Conservation (phyloP, 2,329 filamentous ascomycete genomes). For the Stemphylium beticola region DNA sequence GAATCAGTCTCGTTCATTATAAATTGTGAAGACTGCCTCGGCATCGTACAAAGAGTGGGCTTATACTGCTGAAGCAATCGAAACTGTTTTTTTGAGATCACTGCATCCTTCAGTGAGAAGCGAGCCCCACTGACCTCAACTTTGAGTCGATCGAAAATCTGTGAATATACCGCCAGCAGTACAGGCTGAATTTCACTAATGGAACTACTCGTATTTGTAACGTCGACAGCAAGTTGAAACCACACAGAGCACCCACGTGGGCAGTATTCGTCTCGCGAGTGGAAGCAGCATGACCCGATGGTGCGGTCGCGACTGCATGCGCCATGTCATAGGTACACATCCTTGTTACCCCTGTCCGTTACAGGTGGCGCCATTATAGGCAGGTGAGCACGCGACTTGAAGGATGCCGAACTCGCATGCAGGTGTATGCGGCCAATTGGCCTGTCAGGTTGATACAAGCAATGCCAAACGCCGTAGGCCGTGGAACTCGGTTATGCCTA, state of each 20-base stretch:
- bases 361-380: conserved; percentile 2
- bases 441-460: not conserved
- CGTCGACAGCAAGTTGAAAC: not conserved
- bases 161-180: not conserved
- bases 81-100: not conserved
- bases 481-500: conserved; percentile 11
- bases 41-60: not conserved
- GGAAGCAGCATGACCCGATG: not conserved
- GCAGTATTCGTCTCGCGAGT: not conserved
- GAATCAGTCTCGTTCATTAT: no score
- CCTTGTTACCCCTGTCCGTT: not conserved
- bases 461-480: conserved; percentile 4
- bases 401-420: not conserved
- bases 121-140: conserved; percentile 5
- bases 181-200: not conserved
- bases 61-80: not conserved
- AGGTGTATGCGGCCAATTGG: not conserved
- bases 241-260: conserved; percentile 11
- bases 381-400: conserved; percentile 15
- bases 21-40: not conserved
- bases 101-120: not conserved
- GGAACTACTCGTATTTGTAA: not conserved
- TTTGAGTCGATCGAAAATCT: conserved; percentile 1
- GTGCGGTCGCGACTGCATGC: not conserved
- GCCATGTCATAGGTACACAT: not conserved